Evolutionary conservation across 352 stramenopile species (phyloP).

Genomic region (Lagenidium giganteum): DNA sequence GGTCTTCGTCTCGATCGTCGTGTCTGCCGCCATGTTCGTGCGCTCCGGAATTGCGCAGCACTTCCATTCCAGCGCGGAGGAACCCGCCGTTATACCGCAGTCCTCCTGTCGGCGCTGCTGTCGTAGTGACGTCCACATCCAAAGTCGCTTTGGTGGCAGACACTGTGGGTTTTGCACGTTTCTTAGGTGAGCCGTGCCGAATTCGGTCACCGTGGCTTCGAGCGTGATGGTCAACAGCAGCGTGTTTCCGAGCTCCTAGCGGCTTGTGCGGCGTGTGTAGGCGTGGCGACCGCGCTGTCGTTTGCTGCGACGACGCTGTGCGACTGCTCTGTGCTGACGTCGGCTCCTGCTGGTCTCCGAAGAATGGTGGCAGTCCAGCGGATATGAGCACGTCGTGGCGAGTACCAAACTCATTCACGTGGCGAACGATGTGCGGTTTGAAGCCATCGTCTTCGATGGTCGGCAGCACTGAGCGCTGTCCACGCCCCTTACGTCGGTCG

Average conservation of each 20-base stretch:
- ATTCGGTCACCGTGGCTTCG: no score
- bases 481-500: no score
- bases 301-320: no score
- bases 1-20: constrained; percentile 5
- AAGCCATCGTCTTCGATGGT: no score
- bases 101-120: constrained; percentile 4
- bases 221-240: no score
- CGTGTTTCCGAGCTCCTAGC: no score
- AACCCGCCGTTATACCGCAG: constrained; percentile 48
- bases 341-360: no score
- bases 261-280: no score
- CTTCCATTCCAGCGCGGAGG: constrained; percentile 54
- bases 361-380: constrained; percentile 45
- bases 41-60: constrained; percentile 21
- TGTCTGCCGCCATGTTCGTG: constrained; percentile 11
- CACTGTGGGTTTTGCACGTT: no score
- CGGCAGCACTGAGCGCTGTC: no score
- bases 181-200: no score
- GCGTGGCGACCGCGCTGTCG: neutral
- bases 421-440: constrained; percentile 48
- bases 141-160: constrained; percentile 1
- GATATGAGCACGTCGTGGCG: constrained; percentile 56
- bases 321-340: no score
- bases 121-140: neutral
- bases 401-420: constrained; percentile 66